phyloP scores from a whole-genome alignment of 73 alveolate genomes.

The Symbiodinium natans region DNA sequence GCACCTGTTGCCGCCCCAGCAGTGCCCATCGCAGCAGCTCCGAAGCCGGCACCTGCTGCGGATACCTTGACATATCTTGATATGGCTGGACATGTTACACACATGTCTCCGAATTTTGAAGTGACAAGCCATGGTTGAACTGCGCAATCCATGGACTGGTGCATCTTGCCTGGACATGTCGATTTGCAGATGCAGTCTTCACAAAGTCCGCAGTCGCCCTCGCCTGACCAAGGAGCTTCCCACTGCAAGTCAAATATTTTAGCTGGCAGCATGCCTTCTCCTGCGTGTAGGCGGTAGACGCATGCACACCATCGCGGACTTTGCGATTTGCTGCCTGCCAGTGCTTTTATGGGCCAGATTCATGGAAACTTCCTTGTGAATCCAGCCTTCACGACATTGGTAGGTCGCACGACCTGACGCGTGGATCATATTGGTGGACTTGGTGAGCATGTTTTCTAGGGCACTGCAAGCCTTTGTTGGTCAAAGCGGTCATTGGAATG shows the following conservation, averaged over 20 bases:
- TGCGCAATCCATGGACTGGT: too few relatives aligned
- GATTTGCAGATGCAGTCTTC: constrained; percentile 76
- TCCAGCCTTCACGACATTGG: constrained; percentile 57
- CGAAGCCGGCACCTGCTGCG: not conserved
- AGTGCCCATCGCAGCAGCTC: constrained; percentile 9
- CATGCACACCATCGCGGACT: constrained; percentile 83
- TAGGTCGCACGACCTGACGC: constrained; percentile 54
- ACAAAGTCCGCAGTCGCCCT: constrained; percentile 34
- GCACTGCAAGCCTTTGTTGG: too few relatives aligned
- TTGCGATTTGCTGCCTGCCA: constrained; percentile 80
- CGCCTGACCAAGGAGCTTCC: not conserved
- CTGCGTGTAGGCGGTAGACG: constrained; percentile 58
- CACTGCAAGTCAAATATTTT: not conserved
- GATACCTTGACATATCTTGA: not conserved
- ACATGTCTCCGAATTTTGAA: not conserved
- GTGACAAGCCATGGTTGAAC: not conserved
- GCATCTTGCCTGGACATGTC: constrained; percentile 55
- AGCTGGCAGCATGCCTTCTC: constrained; percentile 37
- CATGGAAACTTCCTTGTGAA: too few relatives aligned
- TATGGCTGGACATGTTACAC: not conserved
- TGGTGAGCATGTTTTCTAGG: too few relatives aligned
- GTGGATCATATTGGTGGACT: too few relatives aligned
- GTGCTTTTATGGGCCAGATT: too few relatives aligned
- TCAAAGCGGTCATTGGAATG: too few relatives aligned
- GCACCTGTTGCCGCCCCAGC: not conserved